A percentile compares a stretch with the other conserved stretches of the same genome.
These are phyloP conservation scores for Coemansia aciculifera DNA, from an alignment of 192 early-diverging fungal genomes.

Conservation along the genomic window DNA sequence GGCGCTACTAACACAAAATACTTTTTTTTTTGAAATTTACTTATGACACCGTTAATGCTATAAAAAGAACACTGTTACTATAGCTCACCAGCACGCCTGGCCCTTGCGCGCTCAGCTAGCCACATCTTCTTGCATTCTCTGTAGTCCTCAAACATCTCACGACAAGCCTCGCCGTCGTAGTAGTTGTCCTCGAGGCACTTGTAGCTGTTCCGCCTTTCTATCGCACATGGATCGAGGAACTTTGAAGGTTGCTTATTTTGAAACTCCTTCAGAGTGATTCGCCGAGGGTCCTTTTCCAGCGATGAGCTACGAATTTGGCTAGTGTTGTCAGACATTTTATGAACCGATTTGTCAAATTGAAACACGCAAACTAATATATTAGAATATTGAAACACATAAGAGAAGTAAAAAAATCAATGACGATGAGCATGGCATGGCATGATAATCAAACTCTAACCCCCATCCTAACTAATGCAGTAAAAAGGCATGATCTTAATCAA, in stretches of 20 bases:
- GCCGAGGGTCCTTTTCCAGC: conserved; percentile 22
- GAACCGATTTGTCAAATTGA: not conserved
- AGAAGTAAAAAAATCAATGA: not conserved
- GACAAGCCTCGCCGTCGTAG: conserved; percentile 40
- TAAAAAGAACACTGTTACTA: not conserved
- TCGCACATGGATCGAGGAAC: conserved; percentile 51
- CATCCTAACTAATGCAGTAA: not conserved
- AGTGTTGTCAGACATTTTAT: conserved; percentile 28
- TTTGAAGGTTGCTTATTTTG: conserved; percentile 46
- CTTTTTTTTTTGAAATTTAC: not conserved
- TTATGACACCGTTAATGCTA: not conserved
- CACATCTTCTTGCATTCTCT: conserved; percentile 52
- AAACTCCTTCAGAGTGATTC: conserved; percentile 44
- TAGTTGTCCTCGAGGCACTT: conserved; percentile 52
- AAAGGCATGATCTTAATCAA: no score
- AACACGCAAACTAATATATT: not conserved
- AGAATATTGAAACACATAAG: not conserved
- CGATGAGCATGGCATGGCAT: not conserved
- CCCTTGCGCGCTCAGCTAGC: conserved; percentile 38
- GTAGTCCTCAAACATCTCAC: conserved; percentile 40
- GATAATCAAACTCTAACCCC: not conserved
- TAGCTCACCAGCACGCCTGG: conserved; percentile 16
- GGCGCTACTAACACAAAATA: conserved; percentile 10
- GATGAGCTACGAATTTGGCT: conserved; percentile 33
- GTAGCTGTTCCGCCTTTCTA: conserved; percentile 46